A percentile compares a stretch with the other conserved stretches of the same genome.
These are phyloP conservation scores for Fusarium zealandicum DNA, from an alignment of 2,329 filamentous ascomycete genomes.

Conservation along the genomic window DNA sequence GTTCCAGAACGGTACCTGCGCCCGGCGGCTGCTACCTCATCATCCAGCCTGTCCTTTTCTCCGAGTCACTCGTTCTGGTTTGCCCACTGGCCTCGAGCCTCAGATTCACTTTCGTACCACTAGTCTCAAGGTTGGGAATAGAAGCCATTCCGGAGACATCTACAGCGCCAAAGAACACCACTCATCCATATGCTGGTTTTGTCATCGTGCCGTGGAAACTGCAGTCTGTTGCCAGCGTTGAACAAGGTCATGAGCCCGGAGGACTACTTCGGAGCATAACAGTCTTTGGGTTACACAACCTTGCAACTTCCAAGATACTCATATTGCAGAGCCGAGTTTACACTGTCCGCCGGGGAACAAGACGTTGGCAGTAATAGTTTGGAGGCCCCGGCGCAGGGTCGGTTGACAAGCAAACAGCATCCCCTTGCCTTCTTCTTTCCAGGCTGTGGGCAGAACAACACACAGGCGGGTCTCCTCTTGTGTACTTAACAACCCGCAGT, in stretches of 20 bases:
- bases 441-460: conserved; percentile 17
- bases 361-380: conserved; percentile 23
- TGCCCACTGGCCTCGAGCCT: conserved; percentile 8
- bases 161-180: conserved; percentile 17
- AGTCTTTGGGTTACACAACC: conserved; percentile 32
- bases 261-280: conserved; percentile 29
- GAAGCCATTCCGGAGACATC: conserved; percentile 9
- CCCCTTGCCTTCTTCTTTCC: conserved; percentile 19
- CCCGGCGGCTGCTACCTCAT: conserved; percentile 12
- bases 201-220: conserved; percentile 26
- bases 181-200: conserved; percentile 17
- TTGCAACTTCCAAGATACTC: conserved; percentile 31
- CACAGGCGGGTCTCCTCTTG: conserved; percentile 18
- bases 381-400: conserved; percentile 26
- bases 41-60: conserved; percentile 4
- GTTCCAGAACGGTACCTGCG: conserved; percentile 29
- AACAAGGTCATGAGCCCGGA: conserved; percentile 31
- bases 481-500: conserved; percentile 32
- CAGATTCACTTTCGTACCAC: conserved; percentile 6
- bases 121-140: conserved; percentile 10
- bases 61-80: conserved; percentile 29
- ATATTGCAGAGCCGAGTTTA: conserved; percentile 25
- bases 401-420: conserved; percentile 34
- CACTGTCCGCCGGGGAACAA: conserved; percentile 22
- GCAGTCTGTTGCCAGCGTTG: conserved; percentile 28